Evolutionary conservation across 805 yeast species (phyloP).

Genomic region (Candida peoriensis): DNA sequence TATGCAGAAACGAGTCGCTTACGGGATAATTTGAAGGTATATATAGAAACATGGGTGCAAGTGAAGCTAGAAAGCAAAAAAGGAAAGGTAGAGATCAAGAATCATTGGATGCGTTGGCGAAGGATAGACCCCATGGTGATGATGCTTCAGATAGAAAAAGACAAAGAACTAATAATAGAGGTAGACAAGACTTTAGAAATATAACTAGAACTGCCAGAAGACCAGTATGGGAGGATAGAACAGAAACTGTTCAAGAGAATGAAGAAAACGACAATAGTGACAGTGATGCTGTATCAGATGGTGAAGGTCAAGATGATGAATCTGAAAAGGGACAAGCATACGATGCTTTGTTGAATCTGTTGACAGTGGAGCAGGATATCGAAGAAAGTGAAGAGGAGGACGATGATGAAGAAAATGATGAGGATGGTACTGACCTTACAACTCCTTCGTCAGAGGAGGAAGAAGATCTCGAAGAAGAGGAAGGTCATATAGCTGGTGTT

Average conservation of each 20-base stretch:
- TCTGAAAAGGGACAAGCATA: conserved; percentile 45
- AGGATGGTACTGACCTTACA: conserved; percentile 13
- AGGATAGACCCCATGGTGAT: neutral
- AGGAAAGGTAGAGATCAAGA: conserved; percentile 5
- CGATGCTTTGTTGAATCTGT: conserved; percentile 59
- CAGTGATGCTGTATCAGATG: conserved; percentile 12
- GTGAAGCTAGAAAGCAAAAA: conserved; percentile 10
- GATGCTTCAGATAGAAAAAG: conserved; percentile 5
- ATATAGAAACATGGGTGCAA: conserved; percentile 15
- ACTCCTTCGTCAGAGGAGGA: conserved; percentile 26
- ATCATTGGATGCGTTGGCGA: neutral
- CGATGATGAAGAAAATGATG: conserved; percentile 16
- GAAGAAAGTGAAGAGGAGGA: conserved; percentile 11
- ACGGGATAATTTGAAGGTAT: too few relatives aligned
- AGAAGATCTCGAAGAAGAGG: conserved; percentile 26
- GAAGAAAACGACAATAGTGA: conserved; percentile 14
- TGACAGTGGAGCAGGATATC: conserved; percentile 42
- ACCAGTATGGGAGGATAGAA: conserved; percentile 16
- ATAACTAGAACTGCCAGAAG: conserved; percentile 53
- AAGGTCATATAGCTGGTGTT: conserved; percentile 20
- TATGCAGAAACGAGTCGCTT: too few relatives aligned
- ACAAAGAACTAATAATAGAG: conserved; percentile 31
- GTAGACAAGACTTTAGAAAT: conserved; percentile 57
- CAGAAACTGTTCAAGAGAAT: conserved; percentile 14
- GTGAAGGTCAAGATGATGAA: conserved; percentile 16